Conservation (phyloP, 2,329 filamentous ascomycete genomes). For the Curvularia eragrostidis region DNA sequence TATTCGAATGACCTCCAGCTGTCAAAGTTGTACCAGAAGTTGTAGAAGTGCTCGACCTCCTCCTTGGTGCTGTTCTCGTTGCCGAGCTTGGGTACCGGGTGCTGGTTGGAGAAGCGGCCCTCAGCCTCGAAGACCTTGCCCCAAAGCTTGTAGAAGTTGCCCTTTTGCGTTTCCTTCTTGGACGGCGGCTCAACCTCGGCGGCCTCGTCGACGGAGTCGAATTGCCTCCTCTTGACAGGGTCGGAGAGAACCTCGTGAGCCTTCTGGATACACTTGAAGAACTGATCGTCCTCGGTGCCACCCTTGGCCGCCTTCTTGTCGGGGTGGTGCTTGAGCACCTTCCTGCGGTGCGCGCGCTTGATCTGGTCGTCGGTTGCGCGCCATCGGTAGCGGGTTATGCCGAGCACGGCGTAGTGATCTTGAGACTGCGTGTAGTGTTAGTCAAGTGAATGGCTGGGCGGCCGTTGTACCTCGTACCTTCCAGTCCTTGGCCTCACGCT, state of each 20-base stretch:
- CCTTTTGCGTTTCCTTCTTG: conserved; percentile 87
- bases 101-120: conserved; percentile 86
- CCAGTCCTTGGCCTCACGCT: conserved; percentile 98
- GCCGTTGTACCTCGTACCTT: conserved; percentile 68
- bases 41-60: conserved; percentile 95
- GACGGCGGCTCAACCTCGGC: conserved; percentile 90
- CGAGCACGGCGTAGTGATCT: conserved; percentile 97
- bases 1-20: conserved; percentile 98
- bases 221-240: conserved; percentile 90
- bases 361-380: conserved; percentile 97
- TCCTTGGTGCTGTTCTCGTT: conserved; percentile 84
- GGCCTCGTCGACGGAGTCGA: conserved; percentile 93
- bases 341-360: conserved; percentile 98
- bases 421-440: conserved; percentile 64
- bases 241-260: conserved; percentile 93
- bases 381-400: conserved; percentile 88
- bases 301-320: conserved; percentile 97
- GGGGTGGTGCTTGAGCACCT: conserved; percentile 98
- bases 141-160: conserved; percentile 97
- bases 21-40: conserved; percentile 99
- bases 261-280: conserved; percentile 99
- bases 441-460: not conserved
- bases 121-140: conserved; percentile 87
- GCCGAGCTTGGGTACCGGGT: conserved; percentile 87
- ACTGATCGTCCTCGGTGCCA: conserved; percentile 88